Evolutionary conservation across 495 filamentous ascomycete genomes (phyloP).

Genomic region (Xylaria castorea): DNA sequence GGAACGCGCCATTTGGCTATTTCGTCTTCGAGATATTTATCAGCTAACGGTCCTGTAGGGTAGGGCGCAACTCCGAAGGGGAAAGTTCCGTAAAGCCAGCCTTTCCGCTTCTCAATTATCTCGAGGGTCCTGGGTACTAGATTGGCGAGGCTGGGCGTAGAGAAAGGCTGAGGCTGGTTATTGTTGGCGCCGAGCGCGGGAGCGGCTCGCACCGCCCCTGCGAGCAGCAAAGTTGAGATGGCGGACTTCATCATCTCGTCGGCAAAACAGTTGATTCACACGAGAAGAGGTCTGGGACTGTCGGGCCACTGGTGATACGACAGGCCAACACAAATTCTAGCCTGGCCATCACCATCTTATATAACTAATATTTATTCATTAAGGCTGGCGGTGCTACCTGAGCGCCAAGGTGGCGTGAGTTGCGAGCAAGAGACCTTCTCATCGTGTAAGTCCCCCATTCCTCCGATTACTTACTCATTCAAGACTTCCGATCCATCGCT

Average conservation of each 20-base stretch:
- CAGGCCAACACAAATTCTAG: neutral
- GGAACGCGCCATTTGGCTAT: neutral
- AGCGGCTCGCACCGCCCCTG: conserved; percentile 13
- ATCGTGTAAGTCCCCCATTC: neutral
- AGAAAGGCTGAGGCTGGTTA: neutral
- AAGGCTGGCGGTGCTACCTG: neutral
- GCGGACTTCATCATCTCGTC: conserved; percentile 4
- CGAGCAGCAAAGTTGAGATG: conserved; percentile 19
- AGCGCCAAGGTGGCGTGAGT: neutral
- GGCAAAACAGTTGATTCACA: conserved; percentile 3
- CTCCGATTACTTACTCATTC: conserved; percentile 1
- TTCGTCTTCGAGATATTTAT: neutral
- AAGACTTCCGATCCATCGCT: neutral
- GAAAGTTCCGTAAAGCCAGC: conserved; percentile 21
- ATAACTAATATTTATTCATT: neutral
- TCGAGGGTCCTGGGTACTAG: conserved; percentile 7
- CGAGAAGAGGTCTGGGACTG: neutral
- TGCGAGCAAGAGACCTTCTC: neutral
- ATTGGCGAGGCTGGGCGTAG: conserved; percentile 2
- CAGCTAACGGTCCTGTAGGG: conserved; percentile 7
- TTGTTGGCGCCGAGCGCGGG: neutral
- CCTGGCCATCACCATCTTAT: conserved; percentile 5
- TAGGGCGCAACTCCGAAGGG: conserved; percentile 22
- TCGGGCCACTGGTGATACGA: neutral
- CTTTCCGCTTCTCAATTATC: conserved; percentile 20